Evolutionary conservation across 2,329 filamentous ascomycete species (phyloP).

Genomic region (Colletotrichum euphorbiae): DNA sequence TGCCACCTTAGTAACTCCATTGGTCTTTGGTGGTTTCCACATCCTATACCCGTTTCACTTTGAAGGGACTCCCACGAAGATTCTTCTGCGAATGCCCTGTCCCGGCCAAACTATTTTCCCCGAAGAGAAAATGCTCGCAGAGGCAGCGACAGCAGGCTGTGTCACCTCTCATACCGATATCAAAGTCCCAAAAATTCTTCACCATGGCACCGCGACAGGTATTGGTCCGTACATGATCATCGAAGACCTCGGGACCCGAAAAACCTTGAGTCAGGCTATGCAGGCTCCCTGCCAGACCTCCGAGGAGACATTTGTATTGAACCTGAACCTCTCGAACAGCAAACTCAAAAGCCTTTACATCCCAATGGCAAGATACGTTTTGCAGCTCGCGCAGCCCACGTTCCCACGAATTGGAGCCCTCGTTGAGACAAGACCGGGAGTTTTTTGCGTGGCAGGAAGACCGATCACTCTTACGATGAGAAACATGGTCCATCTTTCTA

Average conservation of each 20-base stretch:
- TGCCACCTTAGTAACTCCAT: conserved; percentile 38
- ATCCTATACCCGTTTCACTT: conserved; percentile 43
- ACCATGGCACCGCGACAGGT: conserved; percentile 41
- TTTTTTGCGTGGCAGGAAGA: conserved; percentile 41
- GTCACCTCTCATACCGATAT: conserved; percentile 41
- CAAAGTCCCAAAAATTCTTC: conserved; percentile 42
- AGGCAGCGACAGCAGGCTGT: conserved; percentile 42
- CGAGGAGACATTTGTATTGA: conserved; percentile 41
- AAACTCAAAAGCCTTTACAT: neutral
- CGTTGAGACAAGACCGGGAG: conserved; percentile 41
- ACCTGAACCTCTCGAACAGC: conserved; percentile 17
- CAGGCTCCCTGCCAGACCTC: conserved; percentile 40
- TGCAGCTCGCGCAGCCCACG: conserved; percentile 49
- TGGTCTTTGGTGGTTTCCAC: conserved; percentile 47
- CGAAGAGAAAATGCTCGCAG: conserved; percentile 43
- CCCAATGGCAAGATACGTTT: conserved; percentile 51
- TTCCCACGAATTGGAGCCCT: conserved; percentile 53
- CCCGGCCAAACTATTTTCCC: conserved; percentile 41
- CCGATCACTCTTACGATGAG: conserved; percentile 54
- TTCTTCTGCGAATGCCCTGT: conserved; percentile 44
- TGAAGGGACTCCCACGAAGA: conserved; percentile 27
- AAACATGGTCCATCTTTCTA: conserved; percentile 43
- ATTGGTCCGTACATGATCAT: conserved; percentile 44
- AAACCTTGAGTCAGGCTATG: conserved; percentile 42
- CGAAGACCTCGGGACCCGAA: conserved; percentile 40